Percentiles rank a stretch among this genome's conserved stretches.
Evolutionary conservation across 1,139 yeast genomes (phyloP).

Genomic region (Yamadazyma dendronema): DNA sequence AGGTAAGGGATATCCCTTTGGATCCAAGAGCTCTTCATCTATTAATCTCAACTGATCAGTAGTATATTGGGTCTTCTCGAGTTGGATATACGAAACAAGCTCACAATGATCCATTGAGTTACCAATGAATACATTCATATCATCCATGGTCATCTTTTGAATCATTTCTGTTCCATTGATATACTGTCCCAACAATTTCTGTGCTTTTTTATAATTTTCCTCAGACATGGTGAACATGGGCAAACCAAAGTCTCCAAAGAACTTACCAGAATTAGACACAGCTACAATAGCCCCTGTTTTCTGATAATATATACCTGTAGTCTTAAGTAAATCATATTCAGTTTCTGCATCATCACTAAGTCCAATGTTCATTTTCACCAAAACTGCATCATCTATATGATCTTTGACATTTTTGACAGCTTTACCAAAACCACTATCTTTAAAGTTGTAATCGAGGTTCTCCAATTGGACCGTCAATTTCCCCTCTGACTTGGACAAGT

Average conservation of each 20-base stretch:
- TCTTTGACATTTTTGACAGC: slow-evolving; percentile 16
- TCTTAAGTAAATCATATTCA: slow-evolving; percentile 41
- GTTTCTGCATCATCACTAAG: slow-evolving; percentile 43
- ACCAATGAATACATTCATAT: slow-evolving; percentile 36
- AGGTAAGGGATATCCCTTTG: slow-evolving; percentile 74
- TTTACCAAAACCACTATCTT: slow-evolving; percentile 20
- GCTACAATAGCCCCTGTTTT: slow-evolving; percentile 67
- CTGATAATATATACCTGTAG: slow-evolving; percentile 71
- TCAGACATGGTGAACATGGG: slow-evolving; percentile 56
- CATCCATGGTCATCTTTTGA: slow-evolving; percentile 34
- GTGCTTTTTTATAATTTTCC: slow-evolving; percentile 40
- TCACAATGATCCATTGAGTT: slow-evolving; percentile 62
- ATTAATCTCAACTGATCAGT: slow-evolving; percentile 54
- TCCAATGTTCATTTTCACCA: slow-evolving; percentile 23
- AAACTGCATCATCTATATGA: slow-evolving; percentile 30
- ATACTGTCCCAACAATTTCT: slow-evolving; percentile 34
- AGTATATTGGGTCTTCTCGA: slow-evolving; percentile 56
- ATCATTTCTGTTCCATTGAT: slow-evolving; percentile 41
- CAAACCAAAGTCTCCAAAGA: slow-evolving; percentile 57
- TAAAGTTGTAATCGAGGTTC: slow-evolving; percentile 24
- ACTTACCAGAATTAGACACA: slow-evolving; percentile 69
- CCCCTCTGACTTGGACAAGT: not conserved
- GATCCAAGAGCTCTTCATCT: slow-evolving; percentile 69
- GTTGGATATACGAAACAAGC: slow-evolving; percentile 63
- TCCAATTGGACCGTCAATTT: not conserved